Base-by-base conservation (phyloP, 129 eudicot genomes). In the Arctium minus region DNA sequence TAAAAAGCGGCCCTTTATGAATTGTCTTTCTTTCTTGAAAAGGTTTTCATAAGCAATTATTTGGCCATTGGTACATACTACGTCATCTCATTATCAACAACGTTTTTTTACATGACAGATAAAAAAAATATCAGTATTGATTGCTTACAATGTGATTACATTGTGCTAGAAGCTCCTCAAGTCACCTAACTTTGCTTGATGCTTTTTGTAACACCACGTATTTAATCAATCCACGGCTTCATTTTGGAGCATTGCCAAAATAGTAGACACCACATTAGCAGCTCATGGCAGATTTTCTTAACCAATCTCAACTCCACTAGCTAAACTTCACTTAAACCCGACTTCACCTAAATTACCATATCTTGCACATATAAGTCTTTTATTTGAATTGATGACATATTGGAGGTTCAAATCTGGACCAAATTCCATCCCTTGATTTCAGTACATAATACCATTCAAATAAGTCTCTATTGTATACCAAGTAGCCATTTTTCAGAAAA, bases 371-470 rank as follows among this genome's bases (percentile, higher is more conserved):
- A 37, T 22, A 38, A 3, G 72, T 13, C 39, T 27, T 74, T 73
- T n/a, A 40, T 36, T 13, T 37, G 42, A 30, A 38, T 13, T 22
- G 27, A 22, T 17, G 5, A 53, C 30, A 73, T 53, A 62, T 72
- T 29, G 39, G 31, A 27, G 30, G 70, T 65, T 44, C 30, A 38
- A 36, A 81, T 56, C 73, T 22, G 31, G 39, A 73, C 10, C 56
- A 50, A 80, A 53, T 36, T 53, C 70, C 79, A 62, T 72, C 78
- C 17, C 62, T 81, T 72, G 65, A 60, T 30, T 29, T 12, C 60
- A 48, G 60, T 35, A 12, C 36, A 44, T 33, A 67, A 27, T 36
- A 27, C 78, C 10, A 3, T 31, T 62, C 78, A 53, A 56, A 81
- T 60, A 12, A 53, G 62, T 60, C 39, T 71, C 50, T 73, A 29